Evolutionary conservation across 495 filamentous ascomycete species (phyloP).

Genomic region (Daldinia bambusicola): DNA sequence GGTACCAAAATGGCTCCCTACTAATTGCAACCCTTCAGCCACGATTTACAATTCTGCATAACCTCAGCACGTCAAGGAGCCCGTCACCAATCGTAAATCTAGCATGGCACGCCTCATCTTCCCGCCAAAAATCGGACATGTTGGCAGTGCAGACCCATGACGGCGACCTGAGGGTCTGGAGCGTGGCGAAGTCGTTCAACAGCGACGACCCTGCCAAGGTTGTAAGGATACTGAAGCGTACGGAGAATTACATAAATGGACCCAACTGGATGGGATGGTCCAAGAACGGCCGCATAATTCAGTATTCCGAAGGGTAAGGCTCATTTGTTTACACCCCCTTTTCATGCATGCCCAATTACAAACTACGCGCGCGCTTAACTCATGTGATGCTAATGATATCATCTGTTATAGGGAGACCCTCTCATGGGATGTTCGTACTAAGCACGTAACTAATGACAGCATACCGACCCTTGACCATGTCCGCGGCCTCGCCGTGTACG

Average conservation of each 20-base stretch:
- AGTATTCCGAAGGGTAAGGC: constrained; percentile 90
- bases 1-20: constrained; percentile 95
- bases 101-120: constrained; percentile 96
- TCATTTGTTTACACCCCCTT: constrained; percentile 33
- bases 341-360: constrained; percentile 32
- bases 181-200: constrained; percentile 84
- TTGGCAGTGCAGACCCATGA: constrained; percentile 90
- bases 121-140: constrained; percentile 98
- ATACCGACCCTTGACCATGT: constrained; percentile 87
- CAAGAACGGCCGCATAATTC: constrained; percentile 94
- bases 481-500: constrained; percentile 85
- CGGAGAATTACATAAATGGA: constrained; percentile 75
- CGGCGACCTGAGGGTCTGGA: constrained; percentile 96
- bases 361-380: constrained; percentile 53
- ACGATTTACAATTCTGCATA: constrained; percentile 94
- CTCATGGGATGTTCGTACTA: constrained; percentile 96
- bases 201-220: constrained; percentile 81
- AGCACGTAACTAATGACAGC: constrained; percentile 87
- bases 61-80: constrained; percentile 79
- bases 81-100: constrained; percentile 92
- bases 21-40: constrained; percentile 89
- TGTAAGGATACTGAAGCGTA: constrained; percentile 85
- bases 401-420: constrained; percentile 76
- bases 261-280: constrained; percentile 99
- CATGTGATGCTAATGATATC: constrained; percentile 46